These are phyloP conservation scores for Starmerella asiatica DNA, from an alignment of 805 yeast species.

Conservation along the genomic window DNA sequence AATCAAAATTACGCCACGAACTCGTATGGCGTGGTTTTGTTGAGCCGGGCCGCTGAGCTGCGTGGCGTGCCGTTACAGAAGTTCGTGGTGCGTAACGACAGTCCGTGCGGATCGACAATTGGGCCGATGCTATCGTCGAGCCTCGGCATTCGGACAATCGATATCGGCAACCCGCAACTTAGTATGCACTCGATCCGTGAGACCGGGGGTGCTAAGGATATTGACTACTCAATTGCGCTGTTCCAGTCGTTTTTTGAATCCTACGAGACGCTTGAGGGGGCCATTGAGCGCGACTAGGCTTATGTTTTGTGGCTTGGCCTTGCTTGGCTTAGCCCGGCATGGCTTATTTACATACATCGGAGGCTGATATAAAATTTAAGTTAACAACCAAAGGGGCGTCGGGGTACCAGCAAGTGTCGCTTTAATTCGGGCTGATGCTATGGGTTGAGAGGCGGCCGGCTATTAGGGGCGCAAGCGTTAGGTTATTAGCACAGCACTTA, in stretches of 20 bases:
- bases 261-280: conserved; percentile 10
- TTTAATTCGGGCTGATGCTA: no score
- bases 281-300: conserved; percentile 7
- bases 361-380: no score
- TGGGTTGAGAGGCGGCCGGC: no score
- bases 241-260: conserved; percentile 45
- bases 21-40: conserved; percentile 69
- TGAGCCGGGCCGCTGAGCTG: conserved; percentile 55
- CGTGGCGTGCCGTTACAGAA: conserved; percentile 74
- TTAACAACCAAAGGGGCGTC: no score
- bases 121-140: conserved; percentile 87
- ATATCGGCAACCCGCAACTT: conserved; percentile 81
- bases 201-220: conserved; percentile 71
- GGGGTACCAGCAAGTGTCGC: no score
- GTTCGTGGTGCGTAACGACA: conserved; percentile 84
- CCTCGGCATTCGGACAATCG: conserved; percentile 75
- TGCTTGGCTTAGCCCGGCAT: no score
- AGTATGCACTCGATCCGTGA: conserved; percentile 92
- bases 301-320: no score
- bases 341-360: no score
- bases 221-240: conserved; percentile 46
- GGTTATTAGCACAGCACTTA: no score
- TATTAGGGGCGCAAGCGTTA: no score
- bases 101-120: conserved; percentile 92
- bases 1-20: conserved; percentile 93